Base-by-base conservation (phyloP, 495 filamentous ascomycete species). In the Aspergillus cavernicola region DNA sequence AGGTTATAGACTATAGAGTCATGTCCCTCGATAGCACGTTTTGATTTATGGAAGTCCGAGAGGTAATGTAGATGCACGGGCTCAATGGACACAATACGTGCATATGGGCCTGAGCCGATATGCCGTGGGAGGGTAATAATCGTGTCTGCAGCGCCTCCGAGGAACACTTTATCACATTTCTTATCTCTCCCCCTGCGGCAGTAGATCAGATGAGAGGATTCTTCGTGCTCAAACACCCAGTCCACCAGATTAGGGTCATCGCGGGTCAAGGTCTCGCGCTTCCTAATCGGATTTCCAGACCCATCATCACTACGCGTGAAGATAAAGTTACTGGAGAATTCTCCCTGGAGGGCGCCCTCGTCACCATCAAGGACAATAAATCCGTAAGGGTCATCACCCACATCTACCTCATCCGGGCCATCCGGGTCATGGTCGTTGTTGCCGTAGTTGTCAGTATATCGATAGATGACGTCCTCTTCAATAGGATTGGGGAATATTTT, bases 351-450 rank as follows among this genome's bases (percentile, higher is more conserved):
- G 58, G 44, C 44, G 18, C 19, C 44, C 18, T 47, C 44, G 18
- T 47, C 44, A 2, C 65, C 65, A 23, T 68, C 61, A 6, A 68
- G 52, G 49, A 68, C 61, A 15, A 68, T 47, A 43, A 68, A 68
- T 13, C 65, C 63, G 31, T 68, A 68, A 6, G 64, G 52, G 53
- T 66, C 63, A 13, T 55, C 40, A 13, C 63, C 63, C 13, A 50
- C 35, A 46, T 67, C 63, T 20, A 35, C 47, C 37, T 56, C 47
- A 35, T 62, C 55, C 31, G 58, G 42, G n/a, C 44, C 46, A 16
- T 39, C 38, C 24, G 61, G 52, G 35, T 55, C 54, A 13, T 33
- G 20, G 32, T 55, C 28, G 16, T 55, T 55, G 35, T 55, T 55
- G 12, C 43, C 52, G 12, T 31, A 48, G 23, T 55, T 48, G 26